Evolutionary conservation across 1,284 basidiomycete species (phyloP), one percentile per base, ranked within the genome.

Genomic region (Dichomitus squalens): DNA sequence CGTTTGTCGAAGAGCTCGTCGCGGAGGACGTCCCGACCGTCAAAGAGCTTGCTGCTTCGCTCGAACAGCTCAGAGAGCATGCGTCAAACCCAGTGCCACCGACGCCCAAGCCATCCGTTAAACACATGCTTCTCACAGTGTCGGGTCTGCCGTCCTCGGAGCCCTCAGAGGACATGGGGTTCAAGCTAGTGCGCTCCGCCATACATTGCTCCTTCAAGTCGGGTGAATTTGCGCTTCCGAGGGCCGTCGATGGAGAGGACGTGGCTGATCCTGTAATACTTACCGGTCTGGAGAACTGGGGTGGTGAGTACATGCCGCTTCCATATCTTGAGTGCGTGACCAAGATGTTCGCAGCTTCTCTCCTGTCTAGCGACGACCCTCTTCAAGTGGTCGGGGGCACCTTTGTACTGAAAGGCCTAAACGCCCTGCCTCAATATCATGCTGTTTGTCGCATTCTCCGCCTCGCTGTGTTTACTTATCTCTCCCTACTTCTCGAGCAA

Each of bases 401-500:
- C 2, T 88, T 89, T 65, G 70, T 72, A 0, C 75, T 88, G 56
- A 76, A 73, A 57, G 83, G 80, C 5, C 63, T 79, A 12, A 69
- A 68, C 18, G 79, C 81, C 1, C 64, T 71, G 0, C 48, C 68
- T 4, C 78, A 83, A 55, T 77, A 86, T 61, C 62, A 67, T 3
- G 60, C 76, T 1, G 73, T 89, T 0, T 70, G 71, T 50, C 77
- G 76, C 39, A 70, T 81, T 11, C 78, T 89, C n/a, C 78, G 81
- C 31, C 61, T 86, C 7, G 68, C 80, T 1, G 71, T 84, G n/a
- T 88, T 83, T 66, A 67, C 79, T 14, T 81, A 85, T 59, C 75
- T 87, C 1, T 82, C 85, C 1, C 73, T 87, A 27, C 61, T 85
- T 4, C 79, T 89, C 20, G 86, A 89, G 64, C 85, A 88, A 65